A percentile compares a stretch with the other conserved stretches of the same genome.
These are phyloP conservation scores for Plasmodium gallinaceum DNA, from an alignment of 169 alveolate species.

Conservation along the genomic window DNA sequence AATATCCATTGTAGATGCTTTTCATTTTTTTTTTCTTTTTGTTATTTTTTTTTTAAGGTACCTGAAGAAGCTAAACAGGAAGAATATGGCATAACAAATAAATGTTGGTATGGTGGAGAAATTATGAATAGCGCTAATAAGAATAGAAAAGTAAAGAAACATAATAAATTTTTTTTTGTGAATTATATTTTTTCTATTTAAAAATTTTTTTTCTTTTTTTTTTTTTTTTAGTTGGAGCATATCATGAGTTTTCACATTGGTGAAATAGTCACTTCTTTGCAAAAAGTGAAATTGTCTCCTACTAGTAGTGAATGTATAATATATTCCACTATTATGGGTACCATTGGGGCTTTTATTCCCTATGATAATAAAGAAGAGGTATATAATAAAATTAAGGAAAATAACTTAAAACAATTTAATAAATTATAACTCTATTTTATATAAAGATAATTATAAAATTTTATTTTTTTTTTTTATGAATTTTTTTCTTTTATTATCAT, in stretches of 20 bases:
- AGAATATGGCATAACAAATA: slow-evolving; percentile 76
- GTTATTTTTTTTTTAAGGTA: slow-evolving; percentile 21
- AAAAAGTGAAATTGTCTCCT: slow-evolving; percentile 91
- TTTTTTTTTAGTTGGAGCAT: slow-evolving; percentile 90
- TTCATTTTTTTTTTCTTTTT: background rate
- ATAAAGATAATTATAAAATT: too few relatives aligned
- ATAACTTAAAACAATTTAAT: background rate
- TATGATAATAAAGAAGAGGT: slow-evolving; percentile 95
- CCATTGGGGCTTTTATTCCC: slow-evolving; percentile 96
- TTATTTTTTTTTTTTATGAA: too few relatives aligned
- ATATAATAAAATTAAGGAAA: slow-evolving; percentile 6
- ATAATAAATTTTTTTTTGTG: background rate
- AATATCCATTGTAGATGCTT: background rate
- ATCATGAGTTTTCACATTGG: slow-evolving; percentile 94
- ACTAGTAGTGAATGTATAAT: slow-evolving; percentile 93
- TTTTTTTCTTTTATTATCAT: background rate
- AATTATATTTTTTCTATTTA: background rate
- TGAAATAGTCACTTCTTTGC: slow-evolving; percentile 96
- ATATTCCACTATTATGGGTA: slow-evolving; percentile 97
- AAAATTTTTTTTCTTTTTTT: background rate
- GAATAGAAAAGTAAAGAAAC: slow-evolving; percentile 56
- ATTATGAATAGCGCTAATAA: slow-evolving; percentile 57
- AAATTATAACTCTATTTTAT: too few relatives aligned
- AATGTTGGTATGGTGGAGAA: slow-evolving; percentile 80
- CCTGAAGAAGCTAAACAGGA: slow-evolving; percentile 78